phyloP scores from a whole-genome alignment of 1,284 basidiomycete genomes.

The Heterobasidion occidentale region DNA sequence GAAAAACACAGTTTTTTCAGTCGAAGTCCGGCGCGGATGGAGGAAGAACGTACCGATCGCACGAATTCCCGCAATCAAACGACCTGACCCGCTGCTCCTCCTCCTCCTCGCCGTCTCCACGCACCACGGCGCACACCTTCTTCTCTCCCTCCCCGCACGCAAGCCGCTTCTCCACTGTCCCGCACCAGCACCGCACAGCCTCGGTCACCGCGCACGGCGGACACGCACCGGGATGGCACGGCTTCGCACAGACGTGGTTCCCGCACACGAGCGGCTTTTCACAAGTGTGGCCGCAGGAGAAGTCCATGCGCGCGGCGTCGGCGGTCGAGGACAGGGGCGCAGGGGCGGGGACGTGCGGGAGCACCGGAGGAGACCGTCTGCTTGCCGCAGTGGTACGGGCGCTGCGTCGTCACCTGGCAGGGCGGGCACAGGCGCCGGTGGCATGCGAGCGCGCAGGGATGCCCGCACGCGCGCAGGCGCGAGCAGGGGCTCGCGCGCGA shows the following conservation, averaged over 20 bases:
- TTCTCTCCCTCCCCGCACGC: conserved; percentile 53
- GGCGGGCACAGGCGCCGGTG: conserved; percentile 83
- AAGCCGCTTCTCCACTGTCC: conserved; percentile 52
- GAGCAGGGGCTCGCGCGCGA: conserved; percentile 78
- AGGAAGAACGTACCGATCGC: conserved; percentile 39
- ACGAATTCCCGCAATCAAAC: conserved; percentile 58
- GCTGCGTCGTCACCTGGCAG: conserved; percentile 41
- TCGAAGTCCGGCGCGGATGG: conserved; percentile 69
- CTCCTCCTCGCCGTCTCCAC: conserved; percentile 8
- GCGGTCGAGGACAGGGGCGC: conserved; percentile 52
- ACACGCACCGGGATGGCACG: conserved; percentile 78
- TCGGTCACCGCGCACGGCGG: conserved; percentile 51
- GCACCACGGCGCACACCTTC: conserved; percentile 17
- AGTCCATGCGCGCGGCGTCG: not conserved
- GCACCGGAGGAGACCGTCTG: conserved; percentile 48
- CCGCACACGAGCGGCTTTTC: conserved; percentile 55
- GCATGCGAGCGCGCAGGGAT: conserved; percentile 60
- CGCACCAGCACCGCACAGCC: conserved; percentile 68
- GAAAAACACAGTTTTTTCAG: conserved; percentile 71
- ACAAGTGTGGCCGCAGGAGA: not conserved
- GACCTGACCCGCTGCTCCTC: conserved; percentile 46
- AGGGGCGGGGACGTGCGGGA: not conserved
- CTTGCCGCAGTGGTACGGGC: conserved; percentile 63
- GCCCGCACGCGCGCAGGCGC: conserved; percentile 51
- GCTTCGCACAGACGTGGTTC: conserved; percentile 72